Evolutionary conservation across 768 basidiomycete genomes (phyloP).

Genomic region (Suillus discolor): DNA sequence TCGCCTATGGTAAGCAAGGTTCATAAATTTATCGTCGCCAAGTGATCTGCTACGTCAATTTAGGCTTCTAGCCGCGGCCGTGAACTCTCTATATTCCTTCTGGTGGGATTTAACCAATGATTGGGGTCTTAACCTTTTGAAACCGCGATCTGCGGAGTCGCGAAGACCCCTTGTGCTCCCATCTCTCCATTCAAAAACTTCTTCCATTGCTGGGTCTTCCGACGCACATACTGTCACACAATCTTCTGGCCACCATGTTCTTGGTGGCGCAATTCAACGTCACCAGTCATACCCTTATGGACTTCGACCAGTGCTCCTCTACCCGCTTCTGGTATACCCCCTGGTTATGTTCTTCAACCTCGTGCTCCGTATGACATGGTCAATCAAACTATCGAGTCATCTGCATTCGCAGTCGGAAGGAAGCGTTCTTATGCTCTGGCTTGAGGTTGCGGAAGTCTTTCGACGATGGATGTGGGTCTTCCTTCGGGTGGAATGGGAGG

Average conservation of each 20-base stretch:
- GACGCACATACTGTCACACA: constrained; percentile 9
- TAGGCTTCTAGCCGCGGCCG: constrained; percentile 81
- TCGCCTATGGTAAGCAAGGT: constrained; percentile 80
- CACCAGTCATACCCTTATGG: constrained; percentile 58
- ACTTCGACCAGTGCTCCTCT: constrained; percentile 73
- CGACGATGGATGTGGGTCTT: constrained; percentile 99
- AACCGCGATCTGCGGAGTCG: constrained; percentile 32
- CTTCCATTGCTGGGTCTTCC: constrained; percentile 23
- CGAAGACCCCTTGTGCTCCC: constrained; percentile 45
- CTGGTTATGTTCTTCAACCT: constrained; percentile 82
- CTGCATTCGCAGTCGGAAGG: constrained; percentile 80
- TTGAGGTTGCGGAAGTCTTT: constrained; percentile 88
- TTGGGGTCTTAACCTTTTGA: constrained; percentile 88
- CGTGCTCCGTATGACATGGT: constrained; percentile 91
- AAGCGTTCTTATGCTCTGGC: constrained; percentile 81
- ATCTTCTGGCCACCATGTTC: constrained; percentile 10
- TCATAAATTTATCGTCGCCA: not conserved
- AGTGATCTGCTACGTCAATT: constrained; percentile 11
- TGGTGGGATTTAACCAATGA: constrained; percentile 99
- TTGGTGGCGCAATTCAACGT: constrained; percentile 18
- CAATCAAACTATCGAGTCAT: constrained; percentile 86
- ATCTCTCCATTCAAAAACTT: constrained; percentile 42
- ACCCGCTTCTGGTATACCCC: constrained; percentile 84
- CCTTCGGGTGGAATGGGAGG: constrained; percentile 95
- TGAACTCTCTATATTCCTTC: constrained; percentile 95